phyloP scores from a whole-genome alignment of 1,284 basidiomycete genomes.

The Sanghuangporus weigelae region DNA sequence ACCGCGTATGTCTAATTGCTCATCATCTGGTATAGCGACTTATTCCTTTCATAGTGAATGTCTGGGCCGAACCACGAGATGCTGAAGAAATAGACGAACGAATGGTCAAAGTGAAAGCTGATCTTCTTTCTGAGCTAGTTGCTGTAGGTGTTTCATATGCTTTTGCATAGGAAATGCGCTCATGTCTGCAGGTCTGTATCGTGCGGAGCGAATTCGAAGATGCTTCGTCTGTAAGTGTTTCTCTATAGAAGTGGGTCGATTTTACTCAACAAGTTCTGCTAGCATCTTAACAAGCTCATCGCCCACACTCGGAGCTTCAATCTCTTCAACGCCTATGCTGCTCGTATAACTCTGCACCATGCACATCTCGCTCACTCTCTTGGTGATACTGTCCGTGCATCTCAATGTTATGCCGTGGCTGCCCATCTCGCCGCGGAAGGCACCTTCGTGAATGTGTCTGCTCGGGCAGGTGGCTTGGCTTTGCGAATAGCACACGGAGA shows the following conservation, averaged over 20 bases:
- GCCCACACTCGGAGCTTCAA: slow-evolving; percentile 53
- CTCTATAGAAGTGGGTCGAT: background rate
- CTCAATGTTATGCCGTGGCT: slow-evolving; percentile 57
- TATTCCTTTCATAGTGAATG: slow-evolving; percentile 28
- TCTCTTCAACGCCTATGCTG: slow-evolving; percentile 51
- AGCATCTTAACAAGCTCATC: slow-evolving; percentile 52
- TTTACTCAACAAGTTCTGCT: background rate
- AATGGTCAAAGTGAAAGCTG: slow-evolving; percentile 60
- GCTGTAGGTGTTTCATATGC: slow-evolving; percentile 36
- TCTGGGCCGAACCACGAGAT: slow-evolving; percentile 49
- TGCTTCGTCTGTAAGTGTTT: slow-evolving; percentile 35
- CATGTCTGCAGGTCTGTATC: slow-evolving; percentile 45
- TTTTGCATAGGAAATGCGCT: background rate
- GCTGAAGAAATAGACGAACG: slow-evolving; percentile 42
- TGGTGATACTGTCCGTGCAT: slow-evolving; percentile 42
- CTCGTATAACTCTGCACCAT: slow-evolving; percentile 60
- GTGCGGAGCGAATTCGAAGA: slow-evolving; percentile 61
- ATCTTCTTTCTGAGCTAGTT: slow-evolving; percentile 61
- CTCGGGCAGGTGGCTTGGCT: slow-evolving; percentile 54
- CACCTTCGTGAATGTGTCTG: slow-evolving; percentile 50
- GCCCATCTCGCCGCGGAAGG: slow-evolving; percentile 38
- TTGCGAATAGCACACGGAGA: slow-evolving; percentile 46
- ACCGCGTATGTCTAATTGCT: background rate
- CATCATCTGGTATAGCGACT: background rate
- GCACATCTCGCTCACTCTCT: slow-evolving; percentile 67